These are phyloP conservation scores for Trypanosoma caninum DNA, from an alignment of 208 protist genomes.

Conservation along the genomic window DNA sequence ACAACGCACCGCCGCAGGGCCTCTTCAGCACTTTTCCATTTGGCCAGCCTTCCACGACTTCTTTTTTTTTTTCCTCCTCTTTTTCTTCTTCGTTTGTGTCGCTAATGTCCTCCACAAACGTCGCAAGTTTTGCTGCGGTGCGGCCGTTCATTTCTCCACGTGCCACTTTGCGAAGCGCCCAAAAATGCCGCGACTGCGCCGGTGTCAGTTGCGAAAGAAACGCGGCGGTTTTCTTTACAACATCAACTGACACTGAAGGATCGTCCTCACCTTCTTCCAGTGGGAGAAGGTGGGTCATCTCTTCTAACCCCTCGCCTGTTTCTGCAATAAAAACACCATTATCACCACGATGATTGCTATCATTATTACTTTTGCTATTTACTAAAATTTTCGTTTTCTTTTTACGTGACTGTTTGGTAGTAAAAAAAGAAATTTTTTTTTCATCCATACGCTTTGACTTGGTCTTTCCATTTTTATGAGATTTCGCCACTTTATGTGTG, in stretches of 20 bases:
- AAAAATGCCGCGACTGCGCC: slow-evolving; percentile 42
- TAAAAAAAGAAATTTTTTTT: background rate
- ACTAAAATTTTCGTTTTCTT: background rate
- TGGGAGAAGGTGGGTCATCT: too few species aligned
- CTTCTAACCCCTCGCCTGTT: background rate
- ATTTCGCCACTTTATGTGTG: background rate
- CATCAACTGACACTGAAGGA: slow-evolving; percentile 40
- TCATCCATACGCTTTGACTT: too few species aligned
- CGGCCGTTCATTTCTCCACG: slow-evolving; percentile 27
- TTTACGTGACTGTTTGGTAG: background rate
- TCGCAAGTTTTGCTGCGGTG: background rate
- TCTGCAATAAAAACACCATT: too few species aligned
- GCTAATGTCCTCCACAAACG: background rate
- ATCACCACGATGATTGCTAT: too few species aligned
- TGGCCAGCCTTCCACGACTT: background rate
- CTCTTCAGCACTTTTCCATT: slow-evolving; percentile 8
- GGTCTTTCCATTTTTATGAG: background rate
- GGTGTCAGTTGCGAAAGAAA: slow-evolving; percentile 52
- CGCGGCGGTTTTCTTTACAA: slow-evolving; percentile 36
- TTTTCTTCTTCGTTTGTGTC: background rate
- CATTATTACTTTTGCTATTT: background rate
- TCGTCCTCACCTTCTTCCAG: slow-evolving; percentile 51
- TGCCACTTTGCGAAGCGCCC: slow-evolving; percentile 57
- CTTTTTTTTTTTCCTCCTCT: slow-evolving; percentile 2
- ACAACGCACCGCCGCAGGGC: slow-evolving; percentile 26